Base-by-base conservation (phyloP, 2,329 filamentous ascomycete genomes). In the Penicillium sclerotiorum region DNA sequence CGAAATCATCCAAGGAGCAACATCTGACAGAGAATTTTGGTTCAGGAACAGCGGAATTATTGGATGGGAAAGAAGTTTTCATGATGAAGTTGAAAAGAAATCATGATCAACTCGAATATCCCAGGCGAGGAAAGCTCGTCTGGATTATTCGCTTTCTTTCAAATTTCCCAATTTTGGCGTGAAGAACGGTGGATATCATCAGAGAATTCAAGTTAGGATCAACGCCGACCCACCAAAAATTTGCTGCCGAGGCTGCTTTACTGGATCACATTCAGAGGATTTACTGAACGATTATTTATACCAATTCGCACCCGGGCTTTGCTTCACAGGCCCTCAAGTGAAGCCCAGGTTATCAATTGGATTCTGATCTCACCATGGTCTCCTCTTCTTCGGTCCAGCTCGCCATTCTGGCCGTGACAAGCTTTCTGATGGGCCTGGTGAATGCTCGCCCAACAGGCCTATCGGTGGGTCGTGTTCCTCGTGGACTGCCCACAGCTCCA, bases 221-320 rank as follows among this genome's bases (percentile, higher is more conserved):
- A 48, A 25, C 41, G 13, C 15, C 13, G 25, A 28, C 25, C 25
- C 25, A 13, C 6, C 17, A 46, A 40, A 46, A 38, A 23, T 43
- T 12, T 12, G 25, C 53, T 50, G 41, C 53, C 53, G 53, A 47
- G 53, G 53, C 37, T 45, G 32, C 15, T 30, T 4, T 15, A 27
- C 21, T 7, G 23, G n/a, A 47, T 56, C 53, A 56, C 50, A 50
- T 56, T 56, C 47, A 38, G 35, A 20, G 22, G 20, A 30, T 42
- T 17, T 28, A 11, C 15, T 11, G 22, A 12, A 33, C 18, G 30
- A 35, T 50, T 53, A 56, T 56, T 50, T 56, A 56, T 38, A 18
- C 43, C 25, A n/a, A 33, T 43, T 50, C 36, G 23, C 50, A 27
- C 42, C 53, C 40, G 47, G 22, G 28, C n/a, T n/a, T n/a, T n/a